Conservation (phyloP, 2,329 filamentous ascomycete genomes). For the Emmonsia crescens region DNA sequence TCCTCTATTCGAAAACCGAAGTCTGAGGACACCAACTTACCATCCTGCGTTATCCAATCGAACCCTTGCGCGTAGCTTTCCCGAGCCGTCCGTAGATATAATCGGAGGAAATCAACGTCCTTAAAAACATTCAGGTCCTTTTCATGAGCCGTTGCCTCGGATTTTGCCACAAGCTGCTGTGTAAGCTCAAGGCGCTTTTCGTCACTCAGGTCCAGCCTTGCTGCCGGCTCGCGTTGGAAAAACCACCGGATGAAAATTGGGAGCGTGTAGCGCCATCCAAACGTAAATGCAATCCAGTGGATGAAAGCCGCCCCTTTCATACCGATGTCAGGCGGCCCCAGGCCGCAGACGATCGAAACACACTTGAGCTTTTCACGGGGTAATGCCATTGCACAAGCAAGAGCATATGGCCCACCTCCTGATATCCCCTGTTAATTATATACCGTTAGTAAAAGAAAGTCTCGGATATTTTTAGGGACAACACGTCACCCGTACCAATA, state of each 20-base stretch:
- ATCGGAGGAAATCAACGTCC: constrained; percentile 16
- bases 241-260: constrained; percentile 17
- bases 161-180: constrained; percentile 4
- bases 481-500: constrained; percentile 24
- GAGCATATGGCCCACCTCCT: constrained; percentile 38
- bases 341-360: constrained; percentile 30
- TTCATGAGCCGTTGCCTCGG: constrained; percentile 7
- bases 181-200: constrained; percentile 20
- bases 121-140: constrained; percentile 19
- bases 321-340: constrained; percentile 26
- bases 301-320: constrained; percentile 19
- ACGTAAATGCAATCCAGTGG: constrained; percentile 22
- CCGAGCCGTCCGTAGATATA: constrained; percentile 15
- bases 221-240: constrained; percentile 16
- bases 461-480: constrained; percentile 1
- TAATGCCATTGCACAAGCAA: constrained; percentile 36
- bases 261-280: constrained; percentile 20
- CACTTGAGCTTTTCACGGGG: constrained; percentile 24
- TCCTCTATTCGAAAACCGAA: constrained; percentile 28
- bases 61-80: constrained; percentile 24
- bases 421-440: constrained; percentile 29
- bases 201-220: constrained; percentile 24
- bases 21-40: constrained; percentile 17
- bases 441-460: neutral
- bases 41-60: constrained; percentile 22